Evolutionary conservation across 345 rosid species (phyloP).

Genomic region (Linum lewisii): DNA sequence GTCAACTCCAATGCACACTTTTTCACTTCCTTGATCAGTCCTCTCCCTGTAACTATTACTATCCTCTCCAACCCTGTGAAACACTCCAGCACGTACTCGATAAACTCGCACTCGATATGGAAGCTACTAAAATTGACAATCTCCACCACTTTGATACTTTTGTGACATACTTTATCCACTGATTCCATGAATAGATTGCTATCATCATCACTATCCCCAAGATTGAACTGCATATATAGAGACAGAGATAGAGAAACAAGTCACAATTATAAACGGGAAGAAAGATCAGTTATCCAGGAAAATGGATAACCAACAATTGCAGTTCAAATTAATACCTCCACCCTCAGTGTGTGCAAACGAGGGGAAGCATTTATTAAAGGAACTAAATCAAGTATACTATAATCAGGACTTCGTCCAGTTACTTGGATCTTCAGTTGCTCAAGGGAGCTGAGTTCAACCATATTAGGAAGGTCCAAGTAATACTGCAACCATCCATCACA

Average conservation of each 20-base stretch:
- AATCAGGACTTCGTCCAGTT: too few relatives aligned
- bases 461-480: not conserved
- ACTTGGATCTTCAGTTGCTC: not conserved
- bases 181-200: too few relatives aligned
- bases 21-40: too few relatives aligned
- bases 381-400: not conserved
- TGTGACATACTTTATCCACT: too few relatives aligned
- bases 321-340: not conserved
- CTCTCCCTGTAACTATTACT: not conserved
- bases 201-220: too few relatives aligned
- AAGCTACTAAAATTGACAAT: not conserved
- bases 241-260: not conserved
- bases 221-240: not conserved
- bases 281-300: too few relatives aligned
- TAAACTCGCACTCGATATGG: not conserved
- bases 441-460: not conserved
- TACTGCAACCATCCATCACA: not conserved
- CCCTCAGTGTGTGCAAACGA: not conserved
- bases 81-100: not conserved
- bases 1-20: too few relatives aligned
- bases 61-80: slow-evolving; percentile 1
- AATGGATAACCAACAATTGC: too few relatives aligned
- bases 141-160: slow-evolving; percentile 1
- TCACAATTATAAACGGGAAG: not conserved
- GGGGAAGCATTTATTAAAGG: too few relatives aligned